Evolutionary conservation across 2,329 filamentous ascomycete species (phyloP).

Genomic region (Fusarium chuoi): DNA sequence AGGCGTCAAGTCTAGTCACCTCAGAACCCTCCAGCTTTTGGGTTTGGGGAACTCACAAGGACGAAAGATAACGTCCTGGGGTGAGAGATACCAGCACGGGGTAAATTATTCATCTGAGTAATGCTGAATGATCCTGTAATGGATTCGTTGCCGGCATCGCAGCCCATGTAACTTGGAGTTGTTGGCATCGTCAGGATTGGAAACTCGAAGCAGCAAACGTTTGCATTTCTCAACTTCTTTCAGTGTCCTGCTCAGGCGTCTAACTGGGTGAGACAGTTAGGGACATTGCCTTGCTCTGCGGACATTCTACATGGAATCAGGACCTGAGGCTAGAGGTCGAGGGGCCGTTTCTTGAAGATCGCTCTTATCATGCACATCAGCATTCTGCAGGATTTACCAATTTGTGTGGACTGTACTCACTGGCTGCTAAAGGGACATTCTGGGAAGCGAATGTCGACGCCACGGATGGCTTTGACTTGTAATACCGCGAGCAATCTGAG

Average conservation of each 20-base stretch:
- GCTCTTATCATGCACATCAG: background rate
- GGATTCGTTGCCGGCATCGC: background rate
- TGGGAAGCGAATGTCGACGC: background rate
- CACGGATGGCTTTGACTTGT: background rate
- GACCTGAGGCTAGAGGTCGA: background rate
- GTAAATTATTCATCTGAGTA: rapidly evolving
- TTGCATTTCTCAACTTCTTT: background rate
- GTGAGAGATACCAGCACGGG: rapidly evolving
- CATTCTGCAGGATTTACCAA: rapidly evolving
- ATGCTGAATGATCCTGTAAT: too few relatives aligned
- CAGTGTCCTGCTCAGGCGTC: too few relatives aligned
- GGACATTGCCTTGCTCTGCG: background rate
- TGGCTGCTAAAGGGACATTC: rapidly evolving
- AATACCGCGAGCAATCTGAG: background rate
- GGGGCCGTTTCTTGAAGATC: background rate
- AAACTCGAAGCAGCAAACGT: too few relatives aligned
- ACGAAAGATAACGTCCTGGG: rapidly evolving
- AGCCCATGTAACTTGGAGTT: background rate
- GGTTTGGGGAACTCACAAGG: background rate
- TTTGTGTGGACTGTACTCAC: background rate
- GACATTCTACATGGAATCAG: background rate
- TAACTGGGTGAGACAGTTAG: background rate
- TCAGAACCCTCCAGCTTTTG: background rate
- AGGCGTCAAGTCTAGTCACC: background rate
- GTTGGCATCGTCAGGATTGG: background rate